Base-by-base conservation (phyloP, 1,284 basidiomycete genomes). In the Sporisorium iseilematis-ciliati region DNA sequence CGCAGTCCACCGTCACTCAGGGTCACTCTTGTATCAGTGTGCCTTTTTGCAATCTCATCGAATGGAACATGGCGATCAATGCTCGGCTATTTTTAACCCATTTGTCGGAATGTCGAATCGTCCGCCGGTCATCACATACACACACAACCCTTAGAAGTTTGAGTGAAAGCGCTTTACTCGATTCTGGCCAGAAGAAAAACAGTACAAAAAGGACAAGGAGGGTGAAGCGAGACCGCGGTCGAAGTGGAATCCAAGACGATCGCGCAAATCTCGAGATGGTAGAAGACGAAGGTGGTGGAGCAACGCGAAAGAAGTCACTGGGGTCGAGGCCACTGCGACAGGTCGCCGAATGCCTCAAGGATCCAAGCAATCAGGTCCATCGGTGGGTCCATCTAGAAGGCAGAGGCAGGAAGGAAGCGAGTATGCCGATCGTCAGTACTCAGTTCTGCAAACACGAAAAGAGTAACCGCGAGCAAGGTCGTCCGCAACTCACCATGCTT, bases 281-380 rank as follows among this genome's bases (percentile, higher is more conserved):
- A 23, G 51, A 52, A 52, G 33, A 41, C 51, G 51, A 42, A 29
- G 14, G 35, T 21, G 20, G 33, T 38, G 14, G 35, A 16, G 35
- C 35, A 42, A 16, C 10, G 49, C 20, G 26, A 18, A 38, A 18
- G 16, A 41, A 6, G 45, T 45, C 35, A 40, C 41, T 31, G 33
- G 11, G 51, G 57, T 10, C 52, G 41, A 25, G 43, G 25, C 65
- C 65, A 62, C 25, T 59, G 42, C 8, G 58, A 67, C 18, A 67
- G 18, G 52, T 57, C 59, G 54, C 50, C 59, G 49, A 67, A 40
- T 2, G 58, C 45, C 29, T 67, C 58, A 16, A 67, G 25, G 7
- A 67, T 25, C 16, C 29, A 35, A 10, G 16, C 18, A 40, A 67
- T 61, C 26, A 49, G 41, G 23, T 67, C 65, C n/a, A 62, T 41